Conservation (phyloP, 306 rosid species). For the Canavalia gladiata region DNA sequence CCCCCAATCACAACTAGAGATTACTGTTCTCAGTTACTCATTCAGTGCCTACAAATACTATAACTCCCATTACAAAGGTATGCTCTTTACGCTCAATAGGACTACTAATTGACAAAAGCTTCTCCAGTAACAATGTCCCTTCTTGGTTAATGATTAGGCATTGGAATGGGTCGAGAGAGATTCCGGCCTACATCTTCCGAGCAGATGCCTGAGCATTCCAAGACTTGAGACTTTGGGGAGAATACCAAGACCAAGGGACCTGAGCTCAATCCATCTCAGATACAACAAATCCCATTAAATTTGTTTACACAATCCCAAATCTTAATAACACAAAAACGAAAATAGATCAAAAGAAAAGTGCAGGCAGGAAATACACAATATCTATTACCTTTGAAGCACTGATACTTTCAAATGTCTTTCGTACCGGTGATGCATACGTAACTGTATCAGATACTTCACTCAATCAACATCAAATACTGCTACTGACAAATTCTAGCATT, state of each 20-base stretch:
- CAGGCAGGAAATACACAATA: not conserved
- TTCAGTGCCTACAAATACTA: not conserved
- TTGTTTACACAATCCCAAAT: not conserved
- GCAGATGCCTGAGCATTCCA: not conserved
- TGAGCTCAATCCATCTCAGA: not conserved
- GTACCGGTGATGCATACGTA: not conserved
- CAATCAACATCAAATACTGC: conserved; percentile 5
- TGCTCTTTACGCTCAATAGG: not conserved
- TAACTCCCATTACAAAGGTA: conserved; percentile 1
- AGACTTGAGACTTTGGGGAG: not conserved
- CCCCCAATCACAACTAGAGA: not conserved
- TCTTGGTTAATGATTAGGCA: not conserved
- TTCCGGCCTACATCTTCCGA: not conserved
- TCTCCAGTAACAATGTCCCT: not conserved
- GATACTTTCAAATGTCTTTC: conserved; percentile 1
- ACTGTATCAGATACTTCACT: not conserved
- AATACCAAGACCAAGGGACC: not conserved
- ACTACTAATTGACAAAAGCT: not conserved
- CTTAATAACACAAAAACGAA: conserved; percentile 4
- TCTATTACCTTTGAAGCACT: not conserved
- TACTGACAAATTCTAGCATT: not conserved
- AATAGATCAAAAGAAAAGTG: not conserved
- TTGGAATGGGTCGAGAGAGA: not conserved
- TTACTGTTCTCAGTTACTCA: not conserved
- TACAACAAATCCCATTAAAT: conserved; percentile 8